These are phyloP conservation scores for Rosa persica DNA, from an alignment of 306 rosid genomes.

Conservation along the genomic window DNA sequence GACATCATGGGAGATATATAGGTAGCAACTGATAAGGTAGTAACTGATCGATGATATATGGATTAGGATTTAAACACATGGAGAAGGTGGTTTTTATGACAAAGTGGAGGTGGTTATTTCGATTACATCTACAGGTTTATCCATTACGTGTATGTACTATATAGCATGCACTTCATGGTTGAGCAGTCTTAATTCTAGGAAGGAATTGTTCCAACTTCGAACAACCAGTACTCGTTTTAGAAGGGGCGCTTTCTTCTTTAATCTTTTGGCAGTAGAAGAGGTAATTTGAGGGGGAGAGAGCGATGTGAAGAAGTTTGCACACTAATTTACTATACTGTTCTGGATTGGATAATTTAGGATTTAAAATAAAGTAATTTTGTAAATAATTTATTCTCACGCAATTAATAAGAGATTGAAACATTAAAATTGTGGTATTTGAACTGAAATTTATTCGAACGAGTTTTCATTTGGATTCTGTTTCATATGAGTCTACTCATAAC, in stretches of 20 bases:
- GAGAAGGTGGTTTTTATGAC: too few species aligned
- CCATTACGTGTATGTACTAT: background rate
- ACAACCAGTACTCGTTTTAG: background rate
- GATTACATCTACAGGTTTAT: background rate
- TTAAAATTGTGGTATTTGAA: too few species aligned
- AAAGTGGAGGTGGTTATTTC: background rate
- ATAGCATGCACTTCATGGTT: background rate
- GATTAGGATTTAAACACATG: background rate
- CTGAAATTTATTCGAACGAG: too few species aligned
- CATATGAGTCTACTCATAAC: too few species aligned
- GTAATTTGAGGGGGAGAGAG: background rate
- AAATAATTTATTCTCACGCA: too few species aligned
- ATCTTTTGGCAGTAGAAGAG: background rate
- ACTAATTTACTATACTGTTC: background rate
- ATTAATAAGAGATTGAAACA: too few species aligned
- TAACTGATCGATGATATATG: background rate
- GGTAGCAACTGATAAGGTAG: background rate
- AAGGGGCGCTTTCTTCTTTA: background rate
- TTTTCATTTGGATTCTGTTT: too few species aligned
- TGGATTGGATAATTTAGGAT: too few species aligned
- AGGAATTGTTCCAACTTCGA: constrained; percentile 1
- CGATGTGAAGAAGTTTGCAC: background rate
- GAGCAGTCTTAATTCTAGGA: background rate
- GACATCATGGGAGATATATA: background rate
- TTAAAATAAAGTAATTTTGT: too few species aligned